Conservation (phyloP, 305 asterid genomes). For the Fraxinus latifolia region DNA sequence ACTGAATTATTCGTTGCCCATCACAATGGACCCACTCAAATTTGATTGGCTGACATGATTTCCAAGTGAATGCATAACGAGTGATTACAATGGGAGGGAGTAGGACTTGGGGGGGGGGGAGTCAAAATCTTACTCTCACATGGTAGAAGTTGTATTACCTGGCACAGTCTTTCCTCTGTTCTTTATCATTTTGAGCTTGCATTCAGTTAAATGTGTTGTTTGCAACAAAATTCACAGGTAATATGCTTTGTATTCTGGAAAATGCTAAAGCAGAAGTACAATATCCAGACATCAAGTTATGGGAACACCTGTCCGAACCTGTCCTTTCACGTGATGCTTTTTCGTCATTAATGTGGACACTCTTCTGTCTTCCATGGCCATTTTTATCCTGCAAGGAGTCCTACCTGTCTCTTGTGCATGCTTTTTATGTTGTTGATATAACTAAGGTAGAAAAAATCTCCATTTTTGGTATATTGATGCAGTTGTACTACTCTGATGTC, state of each 20-base stretch:
- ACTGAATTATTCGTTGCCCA: neutral
- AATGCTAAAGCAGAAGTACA: slow-evolving; percentile 45
- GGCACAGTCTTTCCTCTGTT: neutral
- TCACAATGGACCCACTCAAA: neutral
- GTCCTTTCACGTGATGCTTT: slow-evolving; percentile 75
- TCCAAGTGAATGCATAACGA: neutral
- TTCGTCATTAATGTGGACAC: slow-evolving; percentile 90
- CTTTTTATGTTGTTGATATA: slow-evolving; percentile 61
- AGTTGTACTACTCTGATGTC: slow-evolving; percentile 19
- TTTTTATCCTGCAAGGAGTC: slow-evolving; percentile 70
- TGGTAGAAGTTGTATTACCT: neutral
- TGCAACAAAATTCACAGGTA: slow-evolving; percentile 46
- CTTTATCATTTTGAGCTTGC: neutral
- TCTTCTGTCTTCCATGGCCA: slow-evolving; percentile 88
- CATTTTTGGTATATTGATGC: slow-evolving; percentile 7
- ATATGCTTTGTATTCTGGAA: slow-evolving; percentile 60
- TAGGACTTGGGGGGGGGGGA: neutral
- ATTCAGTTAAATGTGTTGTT: slow-evolving; percentile 21
- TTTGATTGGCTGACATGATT: neutral
- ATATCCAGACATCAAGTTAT: slow-evolving; percentile 68
- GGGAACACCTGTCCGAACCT: slow-evolving; percentile 77
- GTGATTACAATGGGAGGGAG: neutral
- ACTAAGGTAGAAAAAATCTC: slow-evolving; percentile 58
- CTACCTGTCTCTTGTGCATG: slow-evolving; percentile 71
- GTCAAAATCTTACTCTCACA: neutral